These are phyloP conservation scores for Penicillium sp. DNA, from an alignment of 2,329 filamentous ascomycete genomes.

Conservation along the genomic window DNA sequence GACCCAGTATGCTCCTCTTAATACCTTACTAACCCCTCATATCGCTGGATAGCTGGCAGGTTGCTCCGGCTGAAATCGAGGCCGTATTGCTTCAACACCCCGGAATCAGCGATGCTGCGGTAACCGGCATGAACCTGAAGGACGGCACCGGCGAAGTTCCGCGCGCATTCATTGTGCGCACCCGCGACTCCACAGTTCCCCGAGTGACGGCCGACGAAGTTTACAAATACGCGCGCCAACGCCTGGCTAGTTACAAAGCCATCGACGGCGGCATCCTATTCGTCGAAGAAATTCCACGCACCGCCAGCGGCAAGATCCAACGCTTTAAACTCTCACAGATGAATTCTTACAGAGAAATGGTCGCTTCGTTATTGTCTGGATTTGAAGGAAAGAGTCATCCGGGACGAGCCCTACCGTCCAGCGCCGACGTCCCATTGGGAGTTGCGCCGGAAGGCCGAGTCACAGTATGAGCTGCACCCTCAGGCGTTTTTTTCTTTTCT, in stretches of 20 bases:
- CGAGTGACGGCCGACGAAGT: constrained; percentile 42
- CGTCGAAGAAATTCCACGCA: constrained; percentile 50
- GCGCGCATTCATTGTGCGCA: constrained; percentile 47
- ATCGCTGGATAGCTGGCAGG: constrained; percentile 41
- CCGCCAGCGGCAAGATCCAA: constrained; percentile 51
- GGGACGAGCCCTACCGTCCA: constrained; percentile 6
- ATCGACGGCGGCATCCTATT: constrained; percentile 50
- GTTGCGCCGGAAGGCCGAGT: constrained; percentile 22
- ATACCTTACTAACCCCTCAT: neutral
- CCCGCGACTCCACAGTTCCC: constrained; percentile 16
- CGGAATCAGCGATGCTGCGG: constrained; percentile 45
- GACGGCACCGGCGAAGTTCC: constrained; percentile 40
- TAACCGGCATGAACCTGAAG: constrained; percentile 43
- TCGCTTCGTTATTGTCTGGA: constrained; percentile 30
- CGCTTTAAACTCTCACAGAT: constrained; percentile 41
- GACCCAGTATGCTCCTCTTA: neutral
- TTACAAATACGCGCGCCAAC: constrained; percentile 40
- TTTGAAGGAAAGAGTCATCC: constrained; percentile 3
- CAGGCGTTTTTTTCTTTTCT: neutral
- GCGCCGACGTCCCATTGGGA: constrained; percentile 15
- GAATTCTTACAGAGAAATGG: constrained; percentile 39
- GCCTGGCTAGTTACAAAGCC: constrained; percentile 50
- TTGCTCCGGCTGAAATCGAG: constrained; percentile 51
- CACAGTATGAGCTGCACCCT: constrained; percentile 6
- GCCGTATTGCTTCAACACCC: constrained; percentile 45